Evolutionary conservation across 2,329 filamentous ascomycete genomes (phyloP).

Genomic region (Periconia digitata): DNA sequence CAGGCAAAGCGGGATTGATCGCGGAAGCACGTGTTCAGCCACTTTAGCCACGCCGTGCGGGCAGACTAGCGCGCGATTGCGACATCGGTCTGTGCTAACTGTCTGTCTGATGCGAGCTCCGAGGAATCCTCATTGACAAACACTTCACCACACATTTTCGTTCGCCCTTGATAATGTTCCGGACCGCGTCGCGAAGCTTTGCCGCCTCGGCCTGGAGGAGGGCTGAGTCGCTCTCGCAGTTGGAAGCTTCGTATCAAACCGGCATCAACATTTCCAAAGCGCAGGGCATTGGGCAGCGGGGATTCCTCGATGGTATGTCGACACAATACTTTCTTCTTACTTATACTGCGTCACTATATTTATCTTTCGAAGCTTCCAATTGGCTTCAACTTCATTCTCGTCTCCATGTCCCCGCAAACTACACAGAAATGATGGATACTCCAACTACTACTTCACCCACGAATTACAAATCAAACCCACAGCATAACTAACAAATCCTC

Average conservation of each 20-base stretch:
- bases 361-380: too few species aligned
- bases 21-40: slow-evolving; percentile 16
- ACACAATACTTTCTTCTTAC: background rate
- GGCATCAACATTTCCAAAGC: slow-evolving; percentile 74
- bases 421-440: too few species aligned
- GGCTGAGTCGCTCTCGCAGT: slow-evolving; percentile 49
- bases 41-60: background rate
- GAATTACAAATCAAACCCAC: too few species aligned
- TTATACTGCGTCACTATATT: too few species aligned
- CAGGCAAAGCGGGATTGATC: slow-evolving; percentile 8
- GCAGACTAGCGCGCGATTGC: slow-evolving; percentile 11
- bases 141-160: background rate
- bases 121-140: too few species aligned
- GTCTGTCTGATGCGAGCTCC: too few species aligned
- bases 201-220: slow-evolving; percentile 62
- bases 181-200: slow-evolving; percentile 68
- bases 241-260: slow-evolving; percentile 58
- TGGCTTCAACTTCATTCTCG: too few species aligned
- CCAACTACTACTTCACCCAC: too few species aligned
- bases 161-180: slow-evolving; percentile 60
- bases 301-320: slow-evolving; percentile 80
- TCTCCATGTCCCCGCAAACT: too few species aligned
- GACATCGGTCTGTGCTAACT: too few species aligned
- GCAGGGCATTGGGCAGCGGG: slow-evolving; percentile 74
- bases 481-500: too few species aligned